Conservation (phyloP, 2,329 filamentous ascomycete genomes). For the Harringtonia aguacate region DNA sequence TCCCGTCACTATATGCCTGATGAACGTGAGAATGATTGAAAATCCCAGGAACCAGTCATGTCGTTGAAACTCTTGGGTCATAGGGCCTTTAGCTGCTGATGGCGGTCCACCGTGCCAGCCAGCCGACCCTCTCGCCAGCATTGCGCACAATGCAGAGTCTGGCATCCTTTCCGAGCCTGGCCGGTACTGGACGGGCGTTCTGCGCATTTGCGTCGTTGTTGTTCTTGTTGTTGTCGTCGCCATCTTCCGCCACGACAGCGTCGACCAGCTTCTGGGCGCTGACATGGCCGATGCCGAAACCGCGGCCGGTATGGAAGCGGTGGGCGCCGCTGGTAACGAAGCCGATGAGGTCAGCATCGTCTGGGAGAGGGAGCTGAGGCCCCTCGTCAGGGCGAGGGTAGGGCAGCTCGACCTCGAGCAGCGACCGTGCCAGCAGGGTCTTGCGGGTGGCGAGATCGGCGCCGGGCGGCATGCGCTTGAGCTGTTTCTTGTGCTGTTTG, state of each 20-base stretch:
- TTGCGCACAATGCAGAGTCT: constrained; percentile 70
- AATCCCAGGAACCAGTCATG: too few species aligned
- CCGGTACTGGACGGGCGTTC: constrained; percentile 3
- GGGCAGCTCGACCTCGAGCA: constrained; percentile 28
- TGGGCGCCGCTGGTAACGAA: constrained; percentile 85
- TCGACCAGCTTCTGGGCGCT: constrained; percentile 44
- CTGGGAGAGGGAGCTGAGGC: constrained; percentile 58
- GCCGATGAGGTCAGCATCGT: constrained; percentile 67
- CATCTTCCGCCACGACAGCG: constrained; percentile 16
- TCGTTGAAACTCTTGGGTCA: too few species aligned
- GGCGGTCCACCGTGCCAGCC: constrained; percentile 43
- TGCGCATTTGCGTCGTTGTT: constrained; percentile 10
- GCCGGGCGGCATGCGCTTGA: constrained; percentile 13
- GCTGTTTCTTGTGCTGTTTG: constrained; percentile 7
- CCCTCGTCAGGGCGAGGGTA: constrained; percentile 22
- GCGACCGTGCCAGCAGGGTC: constrained; percentile 34
- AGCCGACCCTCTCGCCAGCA: constrained; percentile 66
- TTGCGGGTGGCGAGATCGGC: constrained; percentile 27
- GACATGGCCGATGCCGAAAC: constrained; percentile 59
- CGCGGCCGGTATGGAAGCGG: constrained; percentile 65
- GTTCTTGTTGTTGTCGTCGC: not conserved
- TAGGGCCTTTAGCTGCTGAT: constrained; percentile 10
- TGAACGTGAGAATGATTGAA: too few species aligned
- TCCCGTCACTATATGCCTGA: too few species aligned
- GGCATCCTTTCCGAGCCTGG: constrained; percentile 23